Conservation (phyloP, 257 asterid species). For the Hygrophila difformis region DNA sequence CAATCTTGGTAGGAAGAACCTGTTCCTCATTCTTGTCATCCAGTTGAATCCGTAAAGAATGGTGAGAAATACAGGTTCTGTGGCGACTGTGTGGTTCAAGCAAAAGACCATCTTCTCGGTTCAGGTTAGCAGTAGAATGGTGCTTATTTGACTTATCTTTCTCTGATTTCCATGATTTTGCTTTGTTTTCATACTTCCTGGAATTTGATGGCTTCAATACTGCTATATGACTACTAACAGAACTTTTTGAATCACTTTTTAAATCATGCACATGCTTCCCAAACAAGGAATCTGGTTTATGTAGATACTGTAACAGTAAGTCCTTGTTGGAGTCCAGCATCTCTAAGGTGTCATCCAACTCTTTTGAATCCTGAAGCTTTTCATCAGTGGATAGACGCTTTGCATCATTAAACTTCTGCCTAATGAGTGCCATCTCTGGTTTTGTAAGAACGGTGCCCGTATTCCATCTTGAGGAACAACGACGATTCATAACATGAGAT, state of each 20-base stretch:
- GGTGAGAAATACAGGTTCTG: slow-evolving; percentile 29
- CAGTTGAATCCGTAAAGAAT: slow-evolving; percentile 27
- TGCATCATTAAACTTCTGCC: slow-evolving; percentile 47
- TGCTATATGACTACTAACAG: slow-evolving; percentile 36
- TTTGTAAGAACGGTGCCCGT: slow-evolving; percentile 37
- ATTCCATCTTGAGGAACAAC: slow-evolving; percentile 60
- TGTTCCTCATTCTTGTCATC: slow-evolving; percentile 29
- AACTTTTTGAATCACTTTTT: slow-evolving; percentile 32
- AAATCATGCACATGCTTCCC: slow-evolving; percentile 39
- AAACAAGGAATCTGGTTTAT: slow-evolving; percentile 37
- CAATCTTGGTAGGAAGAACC: slow-evolving; percentile 63
- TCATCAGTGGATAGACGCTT: slow-evolving; percentile 37
- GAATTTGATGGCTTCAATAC: slow-evolving; percentile 43
- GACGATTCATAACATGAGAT: slow-evolving; percentile 50
- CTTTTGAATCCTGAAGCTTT: slow-evolving; percentile 42
- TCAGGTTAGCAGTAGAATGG: slow-evolving; percentile 29
- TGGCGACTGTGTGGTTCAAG: slow-evolving; percentile 40
- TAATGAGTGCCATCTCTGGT: slow-evolving; percentile 44
- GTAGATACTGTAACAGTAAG: slow-evolving; percentile 37
- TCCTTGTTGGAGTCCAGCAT: slow-evolving; percentile 45
- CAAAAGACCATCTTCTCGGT: slow-evolving; percentile 66
- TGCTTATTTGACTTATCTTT: slow-evolving; percentile 26
- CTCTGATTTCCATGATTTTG: slow-evolving; percentile 39
- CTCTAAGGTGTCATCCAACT: slow-evolving; percentile 39
- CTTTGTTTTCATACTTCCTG: slow-evolving; percentile 35